Base-by-base conservation (phyloP, 495 filamentous ascomycete species). In the Geoglossum glabrum region DNA sequence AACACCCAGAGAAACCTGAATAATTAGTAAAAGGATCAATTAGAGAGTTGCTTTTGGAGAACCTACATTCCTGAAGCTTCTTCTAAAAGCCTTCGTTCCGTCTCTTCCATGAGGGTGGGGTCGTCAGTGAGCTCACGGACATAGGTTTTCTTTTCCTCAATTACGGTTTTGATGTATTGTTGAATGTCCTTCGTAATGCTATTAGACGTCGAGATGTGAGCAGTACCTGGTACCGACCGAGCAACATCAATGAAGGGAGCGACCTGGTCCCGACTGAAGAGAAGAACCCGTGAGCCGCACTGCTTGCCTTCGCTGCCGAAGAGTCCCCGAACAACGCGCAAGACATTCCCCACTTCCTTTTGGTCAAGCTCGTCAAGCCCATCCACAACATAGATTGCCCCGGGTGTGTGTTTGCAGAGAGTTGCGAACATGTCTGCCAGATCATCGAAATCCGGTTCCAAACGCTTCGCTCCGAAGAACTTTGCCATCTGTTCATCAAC, bases 1-100 rank as follows among this genome's bases (percentile, higher is more conserved):
- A 57, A 63, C 3, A 66, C 65, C 67, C 65, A 69, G 54, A 66
- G 40, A 52, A 68, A 68, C 65, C 66, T 66, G 38, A 8, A 3
- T 25, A 17, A 15, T 40, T 15, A 40, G 36, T 15, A 40, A 2
- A 40, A 3, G 13, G 36, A 7, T 3, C 17, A 17, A 40, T 40
- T 3, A 2, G 36, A 40, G 13, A 40, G 36, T 40, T 8, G 36
- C 13, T 40, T 40, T 40, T n/a, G n/a, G 31, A 23, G 6, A 10
- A 23, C 57, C 31, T 63, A 65, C 61, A 63, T 65, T 61, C 59
- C 61, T 3, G 63, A 65, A 19, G 63, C 61, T 47, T 61, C 54
- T 11, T 31, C 21, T 19, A 60, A 50, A 11, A 65, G 56, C 8
- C 28, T 49, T 11, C 34, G 7, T 33, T 66, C 57, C 1, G 64